These are phyloP conservation scores for Puccinia brachypodii DNA, from an alignment of 1,284 basidiomycete genomes.

Conservation along the genomic window DNA sequence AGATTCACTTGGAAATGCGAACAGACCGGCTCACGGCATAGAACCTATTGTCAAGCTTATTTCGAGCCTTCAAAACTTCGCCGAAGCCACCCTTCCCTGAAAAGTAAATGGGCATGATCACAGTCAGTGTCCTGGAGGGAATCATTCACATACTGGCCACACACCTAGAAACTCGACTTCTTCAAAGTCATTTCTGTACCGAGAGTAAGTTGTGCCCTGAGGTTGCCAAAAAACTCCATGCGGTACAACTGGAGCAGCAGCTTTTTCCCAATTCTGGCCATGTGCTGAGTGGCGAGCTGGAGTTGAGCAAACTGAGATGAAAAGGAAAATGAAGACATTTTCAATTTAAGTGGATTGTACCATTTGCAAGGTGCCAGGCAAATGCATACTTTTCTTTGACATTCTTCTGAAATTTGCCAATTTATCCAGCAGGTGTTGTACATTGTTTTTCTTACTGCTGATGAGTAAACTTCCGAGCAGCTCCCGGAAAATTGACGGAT, in stretches of 20 bases:
- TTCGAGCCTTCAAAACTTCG: constrained; percentile 87
- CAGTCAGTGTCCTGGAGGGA: neutral
- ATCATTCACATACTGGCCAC: neutral
- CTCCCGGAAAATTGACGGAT: constrained; percentile 38
- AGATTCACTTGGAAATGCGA: neutral
- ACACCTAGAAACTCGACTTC: constrained; percentile 57
- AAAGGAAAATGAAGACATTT: no score
- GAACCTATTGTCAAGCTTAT: constrained; percentile 64
- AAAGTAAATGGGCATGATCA: neutral
- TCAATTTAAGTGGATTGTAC: neutral
- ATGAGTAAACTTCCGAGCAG: constrained; percentile 32
- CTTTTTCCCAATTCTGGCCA: constrained; percentile 53
- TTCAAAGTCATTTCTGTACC: constrained; percentile 57
- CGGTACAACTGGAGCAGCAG: constrained; percentile 1
- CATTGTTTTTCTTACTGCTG: constrained; percentile 23
- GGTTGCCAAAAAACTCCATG: constrained; percentile 48
- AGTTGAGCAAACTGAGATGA: neutral
- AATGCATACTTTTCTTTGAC: neutral
- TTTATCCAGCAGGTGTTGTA: constrained; percentile 15
- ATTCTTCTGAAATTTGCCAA: constrained; percentile 25
- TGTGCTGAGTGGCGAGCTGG: neutral
- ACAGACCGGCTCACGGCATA: constrained; percentile 50
- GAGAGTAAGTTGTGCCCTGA: constrained; percentile 45
- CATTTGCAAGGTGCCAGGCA: neutral
- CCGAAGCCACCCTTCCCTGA: constrained; percentile 85